These are phyloP conservation scores for Sphagnum magellanicum DNA, from an alignment of 228 moss, liverwort and hornwort genomes.

Conservation along the genomic window DNA sequence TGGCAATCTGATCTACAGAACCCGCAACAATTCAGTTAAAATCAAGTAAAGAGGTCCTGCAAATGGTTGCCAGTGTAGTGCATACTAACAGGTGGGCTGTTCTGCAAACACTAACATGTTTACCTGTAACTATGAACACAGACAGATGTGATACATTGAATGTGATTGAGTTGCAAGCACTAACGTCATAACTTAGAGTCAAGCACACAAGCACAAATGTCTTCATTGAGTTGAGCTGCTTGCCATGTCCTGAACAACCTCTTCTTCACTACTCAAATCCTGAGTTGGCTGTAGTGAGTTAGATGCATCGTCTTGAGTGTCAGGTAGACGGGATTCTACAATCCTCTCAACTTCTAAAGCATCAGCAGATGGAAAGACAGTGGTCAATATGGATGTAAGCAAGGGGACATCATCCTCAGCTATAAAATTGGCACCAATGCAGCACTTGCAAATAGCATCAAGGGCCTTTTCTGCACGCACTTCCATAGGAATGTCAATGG, in stretches of 20 bases:
- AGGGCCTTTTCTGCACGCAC: conserved; percentile 75
- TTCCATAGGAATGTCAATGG: conserved; percentile 78
- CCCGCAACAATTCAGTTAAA: too few species aligned
- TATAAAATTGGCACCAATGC: conserved; percentile 42
- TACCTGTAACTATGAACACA: too few species aligned
- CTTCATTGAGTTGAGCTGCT: conserved; percentile 14
- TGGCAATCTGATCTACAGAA: too few species aligned
- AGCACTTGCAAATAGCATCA: conserved; percentile 83
- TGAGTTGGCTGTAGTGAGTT: conserved; percentile 16
- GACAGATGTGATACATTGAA: too few species aligned
- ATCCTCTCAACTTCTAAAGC: conserved; percentile 40
- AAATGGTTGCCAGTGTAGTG: too few species aligned
- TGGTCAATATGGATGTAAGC: conserved; percentile 57
- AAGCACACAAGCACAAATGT: neutral
- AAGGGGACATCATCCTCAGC: conserved; percentile 56
- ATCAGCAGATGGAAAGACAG: conserved; percentile 77
- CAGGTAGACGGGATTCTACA: conserved; percentile 43
- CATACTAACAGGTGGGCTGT: too few species aligned
- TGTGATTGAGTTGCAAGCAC: too few species aligned
- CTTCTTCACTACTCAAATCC: conserved; percentile 13
- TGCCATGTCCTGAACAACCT: conserved; percentile 16
- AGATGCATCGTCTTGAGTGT: conserved; percentile 16
- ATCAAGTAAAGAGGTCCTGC: too few species aligned
- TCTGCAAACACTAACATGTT: too few species aligned
- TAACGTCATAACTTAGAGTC: too few species aligned